Percentiles rank a stretch among this genome's conserved stretches.
phyloP scores from a whole-genome alignment of 768 basidiomycete genomes.

The Leccinellum luteum region DNA sequence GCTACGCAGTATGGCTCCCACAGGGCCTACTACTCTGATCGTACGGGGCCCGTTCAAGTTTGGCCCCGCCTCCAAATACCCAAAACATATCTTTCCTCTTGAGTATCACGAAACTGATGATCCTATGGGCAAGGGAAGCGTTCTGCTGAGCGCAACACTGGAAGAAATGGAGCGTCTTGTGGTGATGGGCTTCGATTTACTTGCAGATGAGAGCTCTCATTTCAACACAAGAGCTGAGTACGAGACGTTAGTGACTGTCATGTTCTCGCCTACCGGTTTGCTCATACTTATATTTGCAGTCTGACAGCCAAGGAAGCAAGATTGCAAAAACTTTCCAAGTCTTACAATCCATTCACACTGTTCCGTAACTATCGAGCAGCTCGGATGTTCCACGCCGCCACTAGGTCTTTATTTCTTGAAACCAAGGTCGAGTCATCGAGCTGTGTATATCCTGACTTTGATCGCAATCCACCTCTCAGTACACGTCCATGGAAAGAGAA shows the following conservation, averaged over 20 bases:
- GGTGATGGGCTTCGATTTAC: not conserved
- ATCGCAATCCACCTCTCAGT: too few species aligned
- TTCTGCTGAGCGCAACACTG: conserved; percentile 5
- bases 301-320: not conserved
- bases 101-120: not conserved
- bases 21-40: not conserved
- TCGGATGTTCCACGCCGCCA: not conserved
- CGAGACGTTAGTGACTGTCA: too few species aligned
- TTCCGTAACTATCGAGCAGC: not conserved
- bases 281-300: too few species aligned
- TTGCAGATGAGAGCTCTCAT: not conserved
- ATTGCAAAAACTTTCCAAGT: not conserved
- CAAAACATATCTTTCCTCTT: not conserved
- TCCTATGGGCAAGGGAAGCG: not conserved
- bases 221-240: not conserved
- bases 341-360: conserved; percentile 1
- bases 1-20: not conserved
- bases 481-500: too few species aligned
- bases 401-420: not conserved
- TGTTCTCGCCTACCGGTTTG: too few species aligned
- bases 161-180: conserved; percentile 1
- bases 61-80: not conserved
- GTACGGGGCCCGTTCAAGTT: not conserved
- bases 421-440: conserved; percentile 1
- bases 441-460: too few species aligned